Conservation (phyloP, 192 early-diverging fungal species). For the Linnemannia hyalina region DNA sequence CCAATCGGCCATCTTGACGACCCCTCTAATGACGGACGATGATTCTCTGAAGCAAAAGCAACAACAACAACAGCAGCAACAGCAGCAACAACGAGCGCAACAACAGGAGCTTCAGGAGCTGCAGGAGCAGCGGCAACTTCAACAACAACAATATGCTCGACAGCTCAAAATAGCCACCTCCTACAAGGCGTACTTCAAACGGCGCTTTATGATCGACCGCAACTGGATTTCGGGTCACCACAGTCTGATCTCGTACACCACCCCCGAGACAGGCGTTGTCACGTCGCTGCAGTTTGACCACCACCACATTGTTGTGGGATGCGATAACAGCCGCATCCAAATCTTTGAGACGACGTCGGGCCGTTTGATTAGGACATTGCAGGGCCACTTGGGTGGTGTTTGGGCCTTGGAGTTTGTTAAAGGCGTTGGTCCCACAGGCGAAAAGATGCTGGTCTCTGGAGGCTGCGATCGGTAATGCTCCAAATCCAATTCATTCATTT, state of each 20-base stretch:
- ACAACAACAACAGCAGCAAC: not conserved
- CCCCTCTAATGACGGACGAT: not conserved
- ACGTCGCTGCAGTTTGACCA: slow-evolving; percentile 97
- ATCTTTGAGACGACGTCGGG: slow-evolving; percentile 91
- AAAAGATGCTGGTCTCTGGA: slow-evolving; percentile 90
- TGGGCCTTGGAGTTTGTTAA: slow-evolving; percentile 96
- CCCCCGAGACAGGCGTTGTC: slow-evolving; percentile 75
- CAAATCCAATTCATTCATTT: not conserved
- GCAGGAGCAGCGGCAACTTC: not conserved
- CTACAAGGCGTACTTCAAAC: slow-evolving; percentile 68
- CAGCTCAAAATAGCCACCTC: slow-evolving; percentile 29
- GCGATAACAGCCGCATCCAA: slow-evolving; percentile 93
- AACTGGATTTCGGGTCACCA: slow-evolving; percentile 67
- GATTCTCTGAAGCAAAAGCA: not conserved
- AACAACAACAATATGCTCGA: not conserved
- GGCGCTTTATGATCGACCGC: slow-evolving; percentile 64
- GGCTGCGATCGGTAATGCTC: slow-evolving; percentile 89
- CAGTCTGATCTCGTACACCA: slow-evolving; percentile 54
- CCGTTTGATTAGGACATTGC: slow-evolving; percentile 74
- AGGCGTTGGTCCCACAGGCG: slow-evolving; percentile 61
- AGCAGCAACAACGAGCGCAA: slow-evolving; percentile 2
- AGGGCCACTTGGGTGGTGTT: slow-evolving; percentile 94
- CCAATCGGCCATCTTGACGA: not conserved
- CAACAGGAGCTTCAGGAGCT: slow-evolving; percentile 1
- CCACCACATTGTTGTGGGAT: slow-evolving; percentile 92